phyloP scores from a whole-genome alignment of 768 basidiomycete species.

The Tylopilus subfusipes region DNA sequence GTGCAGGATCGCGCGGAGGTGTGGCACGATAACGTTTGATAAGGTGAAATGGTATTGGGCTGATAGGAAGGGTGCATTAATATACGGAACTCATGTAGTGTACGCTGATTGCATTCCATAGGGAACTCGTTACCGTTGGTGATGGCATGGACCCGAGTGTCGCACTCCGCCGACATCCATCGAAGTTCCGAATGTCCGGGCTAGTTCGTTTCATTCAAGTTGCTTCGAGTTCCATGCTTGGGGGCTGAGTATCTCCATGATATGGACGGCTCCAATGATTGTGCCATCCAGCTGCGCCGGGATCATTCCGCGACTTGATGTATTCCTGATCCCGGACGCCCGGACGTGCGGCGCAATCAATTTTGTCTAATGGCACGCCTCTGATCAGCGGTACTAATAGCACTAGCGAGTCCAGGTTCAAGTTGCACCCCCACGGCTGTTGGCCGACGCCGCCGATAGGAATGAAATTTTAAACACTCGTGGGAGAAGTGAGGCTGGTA shows the following conservation, averaged over 20 bases:
- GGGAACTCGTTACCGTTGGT: no score
- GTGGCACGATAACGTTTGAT: slow-evolving; percentile 21
- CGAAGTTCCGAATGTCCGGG: no score
- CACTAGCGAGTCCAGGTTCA: not conserved
- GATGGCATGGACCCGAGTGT: no score
- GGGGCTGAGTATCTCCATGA: not conserved
- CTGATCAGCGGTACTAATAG: no score
- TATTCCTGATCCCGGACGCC: not conserved
- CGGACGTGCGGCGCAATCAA: not conserved
- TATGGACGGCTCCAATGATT: not conserved
- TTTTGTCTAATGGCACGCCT: not conserved
- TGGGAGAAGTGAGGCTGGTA: not conserved
- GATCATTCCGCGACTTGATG: not conserved
- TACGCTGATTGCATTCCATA: no score
- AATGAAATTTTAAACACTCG: not conserved
- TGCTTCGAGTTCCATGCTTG: not conserved
- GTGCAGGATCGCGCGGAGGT: slow-evolving; percentile 30
- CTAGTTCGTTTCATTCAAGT: no score
- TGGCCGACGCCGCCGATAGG: not conserved
- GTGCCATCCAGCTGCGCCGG: no score
- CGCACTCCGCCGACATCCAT: no score
- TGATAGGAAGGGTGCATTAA: no score
- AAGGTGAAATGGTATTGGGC: no score
- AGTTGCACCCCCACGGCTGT: no score
- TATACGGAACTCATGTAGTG: no score